Percentiles rank a stretch among this genome's conserved stretches.
Evolutionary conservation across 345 rosid species (phyloP).

Genomic region (Laguncularia racemosa): DNA sequence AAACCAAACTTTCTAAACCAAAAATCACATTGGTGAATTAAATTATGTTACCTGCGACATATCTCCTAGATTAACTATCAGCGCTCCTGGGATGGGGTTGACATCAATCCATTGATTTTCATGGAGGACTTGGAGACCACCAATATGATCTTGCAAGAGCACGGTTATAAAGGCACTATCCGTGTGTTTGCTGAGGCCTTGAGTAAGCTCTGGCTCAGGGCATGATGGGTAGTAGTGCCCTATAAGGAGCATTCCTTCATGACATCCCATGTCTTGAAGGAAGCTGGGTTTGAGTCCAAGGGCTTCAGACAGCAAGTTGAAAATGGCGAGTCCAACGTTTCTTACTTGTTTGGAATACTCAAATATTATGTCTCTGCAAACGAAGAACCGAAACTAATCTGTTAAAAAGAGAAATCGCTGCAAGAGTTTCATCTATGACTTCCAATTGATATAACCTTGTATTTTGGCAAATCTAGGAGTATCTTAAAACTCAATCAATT

Average conservation of each 20-base stretch:
- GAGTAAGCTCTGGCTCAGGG: conserved; percentile 29
- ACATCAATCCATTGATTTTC: conserved; percentile 25
- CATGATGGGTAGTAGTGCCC: conserved; percentile 41
- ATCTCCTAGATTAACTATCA: conserved; percentile 24
- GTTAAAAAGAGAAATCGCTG: no score
- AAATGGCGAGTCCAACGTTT: conserved; percentile 6
- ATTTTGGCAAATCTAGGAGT: no score
- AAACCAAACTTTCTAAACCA: no score
- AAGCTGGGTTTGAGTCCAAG: conserved; percentile 18
- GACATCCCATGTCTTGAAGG: conserved; percentile 18
- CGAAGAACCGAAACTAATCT: background rate
- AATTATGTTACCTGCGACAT: conserved; percentile 14
- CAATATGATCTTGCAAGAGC: conserved; percentile 27
- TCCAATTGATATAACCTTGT: no score
- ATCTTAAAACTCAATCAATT: background rate
- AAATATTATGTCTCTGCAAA: conserved; percentile 22
- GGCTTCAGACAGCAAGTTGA: conserved; percentile 30
- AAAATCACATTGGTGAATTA: no score
- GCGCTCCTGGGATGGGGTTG: conserved; percentile 11
- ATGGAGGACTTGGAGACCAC: conserved; percentile 30
- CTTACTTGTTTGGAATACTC: conserved; percentile 14
- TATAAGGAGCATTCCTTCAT: conserved; percentile 8
- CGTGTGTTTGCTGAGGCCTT: conserved; percentile 24
- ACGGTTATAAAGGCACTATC: conserved; percentile 21
- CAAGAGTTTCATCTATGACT: no score